Percentiles rank a stretch among this genome's conserved stretches.
These are phyloP conservation scores for Neofusicoccum ribis DNA, from an alignment of 2,329 filamentous ascomycete genomes.

Conservation along the genomic window DNA sequence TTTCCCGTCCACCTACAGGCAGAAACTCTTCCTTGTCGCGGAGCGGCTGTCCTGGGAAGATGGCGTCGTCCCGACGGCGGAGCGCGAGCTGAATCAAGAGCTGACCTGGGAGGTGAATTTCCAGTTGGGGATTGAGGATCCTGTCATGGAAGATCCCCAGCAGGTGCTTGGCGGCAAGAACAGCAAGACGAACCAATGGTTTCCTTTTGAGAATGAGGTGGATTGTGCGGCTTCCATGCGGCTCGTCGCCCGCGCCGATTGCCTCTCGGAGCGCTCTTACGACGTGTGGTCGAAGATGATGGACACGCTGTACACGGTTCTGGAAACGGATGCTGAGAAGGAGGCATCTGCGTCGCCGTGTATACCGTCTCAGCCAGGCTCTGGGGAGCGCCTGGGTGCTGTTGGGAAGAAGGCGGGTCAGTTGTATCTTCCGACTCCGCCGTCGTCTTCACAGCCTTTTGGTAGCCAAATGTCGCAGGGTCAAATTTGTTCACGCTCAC, in stretches of 20 bases:
- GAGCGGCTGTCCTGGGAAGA: conserved; percentile 30
- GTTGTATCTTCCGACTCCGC: background rate
- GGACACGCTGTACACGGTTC: conserved; percentile 5
- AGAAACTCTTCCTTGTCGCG: conserved; percentile 33
- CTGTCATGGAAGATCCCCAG: conserved; percentile 26
- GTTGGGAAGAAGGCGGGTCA: background rate
- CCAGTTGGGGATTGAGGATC: conserved; percentile 27
- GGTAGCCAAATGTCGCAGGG: background rate
- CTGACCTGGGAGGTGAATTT: conserved; percentile 32
- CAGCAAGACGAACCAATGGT: conserved; percentile 25
- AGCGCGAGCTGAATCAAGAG: conserved; percentile 29
- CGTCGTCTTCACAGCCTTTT: conserved; percentile 6
- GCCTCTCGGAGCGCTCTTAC: conserved; percentile 26
- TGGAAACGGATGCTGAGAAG: background rate
- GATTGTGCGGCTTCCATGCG: conserved; percentile 29
- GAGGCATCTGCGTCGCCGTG: background rate
- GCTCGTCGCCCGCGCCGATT: conserved; percentile 25
- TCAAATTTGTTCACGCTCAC: background rate
- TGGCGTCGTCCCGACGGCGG: conserved; percentile 21
- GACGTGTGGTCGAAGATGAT: conserved; percentile 27
- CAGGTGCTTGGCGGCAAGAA: conserved; percentile 27
- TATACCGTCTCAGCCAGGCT: background rate
- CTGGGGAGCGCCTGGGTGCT: background rate
- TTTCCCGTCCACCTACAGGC: conserved; percentile 26
- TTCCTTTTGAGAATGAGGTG: conserved; percentile 31